Conservation (phyloP, 345 rosid genomes). For the Euphorbia peplus region DNA sequence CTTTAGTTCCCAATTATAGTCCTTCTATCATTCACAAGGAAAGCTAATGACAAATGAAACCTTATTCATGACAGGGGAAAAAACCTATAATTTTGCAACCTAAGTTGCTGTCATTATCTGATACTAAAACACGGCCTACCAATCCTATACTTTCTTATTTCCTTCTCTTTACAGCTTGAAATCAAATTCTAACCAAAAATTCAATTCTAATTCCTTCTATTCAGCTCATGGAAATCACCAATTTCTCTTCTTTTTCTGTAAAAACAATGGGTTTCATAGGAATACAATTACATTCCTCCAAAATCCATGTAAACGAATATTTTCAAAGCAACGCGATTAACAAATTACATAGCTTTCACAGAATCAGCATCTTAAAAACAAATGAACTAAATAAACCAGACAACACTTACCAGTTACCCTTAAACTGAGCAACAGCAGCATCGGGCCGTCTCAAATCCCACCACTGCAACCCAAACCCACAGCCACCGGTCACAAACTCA, state of each 20-base stretch:
- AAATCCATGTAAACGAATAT: neutral
- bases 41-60: neutral
- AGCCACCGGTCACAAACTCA: slow-evolving; percentile 89
- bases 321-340: neutral
- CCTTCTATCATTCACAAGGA: neutral
- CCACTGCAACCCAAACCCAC: slow-evolving; percentile 77
- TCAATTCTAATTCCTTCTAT: too few relatives aligned
- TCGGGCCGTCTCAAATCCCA: slow-evolving; percentile 83
- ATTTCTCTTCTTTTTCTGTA: too few relatives aligned
- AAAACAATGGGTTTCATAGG: too few relatives aligned
- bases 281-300: too few relatives aligned
- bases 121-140: neutral
- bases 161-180: neutral
- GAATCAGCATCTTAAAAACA: neutral
- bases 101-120: neutral
- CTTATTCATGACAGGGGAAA: neutral
- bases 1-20: neutral
- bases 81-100: neutral
- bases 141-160: neutral
- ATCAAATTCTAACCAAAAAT: too few relatives aligned
- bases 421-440: slow-evolving; percentile 70
- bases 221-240: too few relatives aligned
- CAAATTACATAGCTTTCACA: neutral
- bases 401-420: slow-evolving; percentile 65
- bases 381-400: neutral